Base-by-base conservation (phyloP, 345 rosid species). In the Aquilaria malaccensis region DNA sequence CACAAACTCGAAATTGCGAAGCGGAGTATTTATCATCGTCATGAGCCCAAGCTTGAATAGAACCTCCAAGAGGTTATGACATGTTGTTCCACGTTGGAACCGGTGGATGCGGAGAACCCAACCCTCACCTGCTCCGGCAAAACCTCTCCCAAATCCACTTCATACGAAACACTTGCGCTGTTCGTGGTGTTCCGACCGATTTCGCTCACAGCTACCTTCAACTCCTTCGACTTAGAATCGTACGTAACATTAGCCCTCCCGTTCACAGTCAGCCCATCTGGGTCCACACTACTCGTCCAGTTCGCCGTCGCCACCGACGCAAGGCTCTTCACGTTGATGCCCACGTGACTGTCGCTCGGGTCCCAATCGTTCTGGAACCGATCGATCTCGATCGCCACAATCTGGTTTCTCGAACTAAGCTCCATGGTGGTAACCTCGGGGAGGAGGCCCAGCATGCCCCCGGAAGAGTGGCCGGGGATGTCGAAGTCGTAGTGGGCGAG, bases 21-120 rank as follows among this genome's bases (percentile, higher is more conserved):
- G 22, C 1, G 22, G 22, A 22, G 22, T 22, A 22, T 22, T 22
- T 22, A 22, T 22, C 22, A 22, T 22, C 22, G 22, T 22, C 22
- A 22, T 22, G 22, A 22, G 22, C 22, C 77, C 73, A 79, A 67
- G 37, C 22, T 82, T 31, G 87, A 79, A 57, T n/a, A 9, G 46
- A 79, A 82, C 6, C 69, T 69, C 87, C 84, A 80, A 6, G 69
- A 59, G 15, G 59, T 49, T 10, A 82, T 64, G n/a, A 65, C 52
- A 61, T 79, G 80, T 14, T 58, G 68, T 62, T 82, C 82, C 9
- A 69, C 73, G 14, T 31, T 41, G 2, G 13, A 4, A n/a, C 87
- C 79, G 0, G 82, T 80, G 1, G 87, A 43, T 7, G 88, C 88
- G 7, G 85, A 75, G 71, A 83, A 83, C 33, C 88, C 85, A 15